Evolutionary conservation across 108 stramenopile genomes (phyloP).

Genomic region (Nitzschia inconspicua): DNA sequence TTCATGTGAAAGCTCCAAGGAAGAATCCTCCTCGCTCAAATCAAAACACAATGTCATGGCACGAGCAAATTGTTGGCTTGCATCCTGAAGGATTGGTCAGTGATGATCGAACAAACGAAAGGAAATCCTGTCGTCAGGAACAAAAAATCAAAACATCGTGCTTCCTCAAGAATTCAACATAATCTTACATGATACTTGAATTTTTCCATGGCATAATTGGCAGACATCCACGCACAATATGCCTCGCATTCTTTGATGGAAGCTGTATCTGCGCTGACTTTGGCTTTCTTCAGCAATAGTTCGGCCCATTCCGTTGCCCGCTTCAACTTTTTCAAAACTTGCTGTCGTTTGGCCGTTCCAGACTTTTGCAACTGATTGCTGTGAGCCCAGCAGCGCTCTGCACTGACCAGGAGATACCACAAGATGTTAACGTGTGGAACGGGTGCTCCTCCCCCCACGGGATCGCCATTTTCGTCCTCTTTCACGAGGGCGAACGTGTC

Average conservation of each 20-base stretch:
- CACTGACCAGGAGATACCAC: slow-evolving; percentile 42
- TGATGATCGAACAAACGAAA: neutral
- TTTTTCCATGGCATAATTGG: slow-evolving; percentile 51
- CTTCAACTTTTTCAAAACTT: slow-evolving; percentile 51
- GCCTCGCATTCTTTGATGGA: slow-evolving; percentile 59
- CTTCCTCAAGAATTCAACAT: neutral
- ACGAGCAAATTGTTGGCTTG: slow-evolving; percentile 47
- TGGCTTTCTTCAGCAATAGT: slow-evolving; percentile 27
- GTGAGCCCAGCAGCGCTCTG: slow-evolving; percentile 73
- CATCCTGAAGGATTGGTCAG: slow-evolving; percentile 17
- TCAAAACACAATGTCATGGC: slow-evolving; percentile 40
- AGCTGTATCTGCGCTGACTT: slow-evolving; percentile 27
- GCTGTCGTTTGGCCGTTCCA: slow-evolving; percentile 25
- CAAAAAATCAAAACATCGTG: neutral
- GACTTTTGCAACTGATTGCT: slow-evolving; percentile 47
- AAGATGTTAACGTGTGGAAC: slow-evolving; percentile 39
- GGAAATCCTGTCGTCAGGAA: neutral
- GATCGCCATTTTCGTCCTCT: slow-evolving; percentile 3
- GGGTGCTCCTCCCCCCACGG: too few relatives aligned
- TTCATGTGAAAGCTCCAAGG: neutral
- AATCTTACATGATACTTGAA: slow-evolving; percentile 40
- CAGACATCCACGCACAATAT: slow-evolving; percentile 76
- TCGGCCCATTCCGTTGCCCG: slow-evolving; percentile 55
- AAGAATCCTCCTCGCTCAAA: slow-evolving; percentile 1
- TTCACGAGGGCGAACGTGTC: slow-evolving; percentile 22